Evolutionary conservation across 148 eudicot genomes (phyloP).

Genomic region (Rhododendron griersonianum): DNA sequence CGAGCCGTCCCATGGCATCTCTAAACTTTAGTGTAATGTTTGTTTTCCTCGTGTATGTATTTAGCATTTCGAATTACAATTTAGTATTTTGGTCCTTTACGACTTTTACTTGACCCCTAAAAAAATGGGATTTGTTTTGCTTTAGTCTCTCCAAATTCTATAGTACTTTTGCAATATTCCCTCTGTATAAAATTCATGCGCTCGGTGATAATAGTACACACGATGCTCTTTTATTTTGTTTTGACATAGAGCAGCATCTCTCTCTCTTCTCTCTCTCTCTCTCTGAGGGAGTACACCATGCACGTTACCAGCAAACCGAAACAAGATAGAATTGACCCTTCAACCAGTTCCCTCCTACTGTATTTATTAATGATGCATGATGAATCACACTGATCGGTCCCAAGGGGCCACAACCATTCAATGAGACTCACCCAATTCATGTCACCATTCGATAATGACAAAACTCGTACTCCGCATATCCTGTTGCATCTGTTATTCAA

Average conservation of each 20-base stretch:
- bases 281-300: background rate
- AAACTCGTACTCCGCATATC: background rate
- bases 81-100: background rate
- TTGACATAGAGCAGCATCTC: background rate
- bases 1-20: too few species aligned
- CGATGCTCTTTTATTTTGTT: background rate
- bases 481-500: background rate
- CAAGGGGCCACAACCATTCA: background rate
- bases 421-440: background rate
- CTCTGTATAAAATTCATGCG: background rate
- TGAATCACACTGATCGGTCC: background rate
- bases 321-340: background rate
- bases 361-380: background rate
- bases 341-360: background rate
- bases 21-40: too few species aligned
- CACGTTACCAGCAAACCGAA: background rate
- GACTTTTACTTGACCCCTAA: background rate
- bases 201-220: background rate
- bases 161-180: background rate
- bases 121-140: background rate
- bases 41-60: too few species aligned
- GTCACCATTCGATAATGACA: slow-evolving; percentile 7
- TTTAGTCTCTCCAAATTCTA: background rate
- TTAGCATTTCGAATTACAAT: background rate
- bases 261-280: background rate